Conservation (phyloP, 768 basidiomycete species). For the Leccinum disarticulatum region DNA sequence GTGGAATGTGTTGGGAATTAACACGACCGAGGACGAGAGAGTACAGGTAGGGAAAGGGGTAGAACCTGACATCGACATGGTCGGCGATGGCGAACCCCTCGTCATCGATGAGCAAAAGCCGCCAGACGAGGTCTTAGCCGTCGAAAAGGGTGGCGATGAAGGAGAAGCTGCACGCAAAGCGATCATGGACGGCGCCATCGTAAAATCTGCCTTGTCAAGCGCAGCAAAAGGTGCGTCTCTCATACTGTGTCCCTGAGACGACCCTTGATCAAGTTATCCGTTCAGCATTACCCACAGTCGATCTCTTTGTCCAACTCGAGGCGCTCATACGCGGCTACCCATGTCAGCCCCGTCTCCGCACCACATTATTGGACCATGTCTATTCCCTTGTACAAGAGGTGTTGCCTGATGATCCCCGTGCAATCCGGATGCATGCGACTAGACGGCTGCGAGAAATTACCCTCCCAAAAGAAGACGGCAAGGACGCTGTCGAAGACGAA, state of each 20-base stretch:
- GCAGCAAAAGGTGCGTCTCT: slow-evolving; percentile 64
- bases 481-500: slow-evolving; percentile 10
- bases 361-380: slow-evolving; percentile 42
- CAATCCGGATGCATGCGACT: slow-evolving; percentile 41
- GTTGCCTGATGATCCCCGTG: slow-evolving; percentile 39
- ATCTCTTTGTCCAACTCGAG: slow-evolving; percentile 44
- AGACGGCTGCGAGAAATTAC: slow-evolving; percentile 29
- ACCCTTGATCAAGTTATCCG: slow-evolving; percentile 10
- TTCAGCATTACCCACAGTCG: slow-evolving; percentile 41
- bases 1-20: slow-evolving; percentile 78
- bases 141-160: slow-evolving; percentile 43
- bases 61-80: slow-evolving; percentile 27
- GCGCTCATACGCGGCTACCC: slow-evolving; percentile 44
- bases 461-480: slow-evolving; percentile 26
- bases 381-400: slow-evolving; percentile 40
- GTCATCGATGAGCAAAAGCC: slow-evolving; percentile 25
- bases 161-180: slow-evolving; percentile 57
- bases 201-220: slow-evolving; percentile 70
- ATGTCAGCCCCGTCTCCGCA: slow-evolving; percentile 38
- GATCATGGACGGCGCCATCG: slow-evolving; percentile 79
- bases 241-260: slow-evolving; percentile 14
- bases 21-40: slow-evolving; percentile 14
- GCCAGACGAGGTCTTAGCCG: slow-evolving; percentile 29
- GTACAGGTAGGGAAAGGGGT: slow-evolving; percentile 18
- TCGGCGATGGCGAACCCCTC: slow-evolving; percentile 9